A percentile compares a stretch with the other conserved stretches of the same genome.
Evolutionary conservation across 2,329 filamentous ascomycete species (phyloP).

Genomic region (Nothopassalora personata): DNA sequence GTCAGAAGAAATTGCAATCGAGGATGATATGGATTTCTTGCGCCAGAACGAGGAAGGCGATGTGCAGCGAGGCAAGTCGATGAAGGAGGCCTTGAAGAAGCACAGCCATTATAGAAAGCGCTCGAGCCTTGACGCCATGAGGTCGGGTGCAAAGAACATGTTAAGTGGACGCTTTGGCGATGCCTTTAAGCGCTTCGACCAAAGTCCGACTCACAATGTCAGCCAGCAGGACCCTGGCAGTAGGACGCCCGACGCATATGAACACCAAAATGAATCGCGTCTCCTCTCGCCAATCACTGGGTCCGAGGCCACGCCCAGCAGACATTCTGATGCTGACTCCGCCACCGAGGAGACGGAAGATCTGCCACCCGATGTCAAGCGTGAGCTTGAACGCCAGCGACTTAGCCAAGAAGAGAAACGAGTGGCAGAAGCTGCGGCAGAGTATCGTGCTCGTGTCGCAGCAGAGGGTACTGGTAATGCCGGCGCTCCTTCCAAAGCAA

Average conservation of each 20-base stretch:
- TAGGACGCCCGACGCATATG: conserved; percentile 17
- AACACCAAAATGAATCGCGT: conserved; percentile 26
- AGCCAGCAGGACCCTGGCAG: conserved; percentile 11
- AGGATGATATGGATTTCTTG: conserved; percentile 78
- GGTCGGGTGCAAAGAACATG: conserved; percentile 63
- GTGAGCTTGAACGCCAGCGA: conserved; percentile 77
- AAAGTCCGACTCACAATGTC: conserved; percentile 10
- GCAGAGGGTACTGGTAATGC: conserved; percentile 51
- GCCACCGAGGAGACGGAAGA: conserved; percentile 62
- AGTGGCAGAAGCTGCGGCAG: conserved; percentile 81
- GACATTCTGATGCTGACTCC: conserved; percentile 46
- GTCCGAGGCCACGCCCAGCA: conserved; percentile 65
- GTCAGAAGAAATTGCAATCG: conserved; percentile 60
- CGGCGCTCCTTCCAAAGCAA: conserved; percentile 59
- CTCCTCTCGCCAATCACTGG: conserved; percentile 65
- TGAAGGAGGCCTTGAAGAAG: conserved; percentile 35
- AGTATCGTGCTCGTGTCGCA: conserved; percentile 73
- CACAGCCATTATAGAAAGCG: conserved; percentile 64
- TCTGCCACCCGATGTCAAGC: conserved; percentile 78
- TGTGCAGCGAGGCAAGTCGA: conserved; percentile 29
- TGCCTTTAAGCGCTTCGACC: conserved; percentile 85
- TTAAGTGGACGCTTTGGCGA: conserved; percentile 88
- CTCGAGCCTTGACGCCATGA: conserved; percentile 61
- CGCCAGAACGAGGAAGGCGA: conserved; percentile 65
- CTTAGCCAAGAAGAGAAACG: conserved; percentile 84